Evolutionary conservation across 805 yeast genomes (phyloP), one percentile per base, ranked within the genome.

Genomic region (Zygosaccharomyces pseudorouxii): DNA sequence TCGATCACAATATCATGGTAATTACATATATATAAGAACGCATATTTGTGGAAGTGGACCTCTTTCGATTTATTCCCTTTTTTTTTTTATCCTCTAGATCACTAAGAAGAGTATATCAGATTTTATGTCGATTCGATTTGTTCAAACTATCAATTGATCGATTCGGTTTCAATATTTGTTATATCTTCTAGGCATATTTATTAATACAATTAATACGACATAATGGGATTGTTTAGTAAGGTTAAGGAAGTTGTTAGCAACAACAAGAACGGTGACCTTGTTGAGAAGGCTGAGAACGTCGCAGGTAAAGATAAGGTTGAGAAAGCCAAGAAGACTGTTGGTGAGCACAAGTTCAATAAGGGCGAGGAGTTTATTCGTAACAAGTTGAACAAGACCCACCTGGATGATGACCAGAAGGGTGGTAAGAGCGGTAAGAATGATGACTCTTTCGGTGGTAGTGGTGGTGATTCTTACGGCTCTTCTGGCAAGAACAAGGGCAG

Each of bases 211-310:
- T 16, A 25, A 20, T 3, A 40, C 33, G 35, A 35, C 49, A 59
- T 30, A 53, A 72, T 72, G 76, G 78, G 78, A 49, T 62, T 74
- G 46, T 70, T 74, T 55, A 77, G 73, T 54, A 63, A 59, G 46
- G 74, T 71, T 38, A 73, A 70, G 59, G 67, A 71, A 23, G 65
- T 65, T 44, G 63, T 69, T 37, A 49, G 52, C 38, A 55, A 23
- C 38, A 36, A 30, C 42, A 48, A 46, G 30, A 44, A 48, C 40
- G 50, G 47, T 10, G 62, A 65, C 51, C 55, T 58, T 47, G 62
- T 65, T 33, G 52, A 56, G 46, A 58, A 59, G 48, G 58, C 66
- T 27, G 70, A 68, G 55, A 45, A 55, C 11, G 53, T 42, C 48
- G 53, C 61, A 29, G 70, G 71, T 45, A 50, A 61, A 37, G 71